Conservation (phyloP, 2,329 filamentous ascomycete genomes). For the Myrmaecium sp. region DNA sequence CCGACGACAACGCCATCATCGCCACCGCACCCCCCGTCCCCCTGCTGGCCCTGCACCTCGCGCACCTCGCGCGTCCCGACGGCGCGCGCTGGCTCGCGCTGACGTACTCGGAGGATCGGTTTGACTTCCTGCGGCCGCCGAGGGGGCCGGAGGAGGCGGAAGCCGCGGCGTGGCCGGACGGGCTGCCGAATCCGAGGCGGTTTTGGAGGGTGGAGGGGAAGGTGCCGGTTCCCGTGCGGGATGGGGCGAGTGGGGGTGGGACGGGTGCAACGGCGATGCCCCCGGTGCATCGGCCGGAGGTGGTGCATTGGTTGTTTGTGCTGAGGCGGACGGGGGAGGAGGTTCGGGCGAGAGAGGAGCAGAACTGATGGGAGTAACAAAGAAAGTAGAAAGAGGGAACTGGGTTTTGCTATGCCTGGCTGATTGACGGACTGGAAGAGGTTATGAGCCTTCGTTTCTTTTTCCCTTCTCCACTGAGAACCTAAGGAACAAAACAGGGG, state of each 20-base stretch:
- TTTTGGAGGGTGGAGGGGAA: conserved; percentile 21
- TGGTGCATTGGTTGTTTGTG: conserved; percentile 23
- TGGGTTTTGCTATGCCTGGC: too few species aligned
- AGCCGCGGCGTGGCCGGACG: conserved; percentile 8
- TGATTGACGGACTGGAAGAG: too few species aligned
- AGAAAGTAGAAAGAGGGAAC: too few species aligned
- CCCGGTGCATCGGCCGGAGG: conserved; percentile 17
- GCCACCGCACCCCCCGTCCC: conserved; percentile 18
- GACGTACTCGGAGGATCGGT: conserved; percentile 23
- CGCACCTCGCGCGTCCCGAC: conserved; percentile 20
- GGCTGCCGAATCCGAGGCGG: conserved; percentile 19
- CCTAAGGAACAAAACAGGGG: too few species aligned
- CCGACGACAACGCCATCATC: conserved; percentile 1
- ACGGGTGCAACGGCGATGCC: conserved; percentile 4
- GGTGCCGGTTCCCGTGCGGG: conserved; percentile 13
- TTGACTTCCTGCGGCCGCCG: conserved; percentile 16
- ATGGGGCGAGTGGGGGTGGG: conserved; percentile 7
- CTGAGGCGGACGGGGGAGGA: conserved; percentile 16
- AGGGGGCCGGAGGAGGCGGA: conserved; percentile 4
- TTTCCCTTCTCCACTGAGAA: too few species aligned
- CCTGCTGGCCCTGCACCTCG: conserved; percentile 23
- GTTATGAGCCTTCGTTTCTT: too few species aligned
- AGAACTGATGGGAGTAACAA: too few species aligned
- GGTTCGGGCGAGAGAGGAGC: conserved; percentile 1
- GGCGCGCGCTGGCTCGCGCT: conserved; percentile 22